Base-by-base conservation (phyloP, 306 rosid genomes). In the Gastrolobium bilobum region DNA sequence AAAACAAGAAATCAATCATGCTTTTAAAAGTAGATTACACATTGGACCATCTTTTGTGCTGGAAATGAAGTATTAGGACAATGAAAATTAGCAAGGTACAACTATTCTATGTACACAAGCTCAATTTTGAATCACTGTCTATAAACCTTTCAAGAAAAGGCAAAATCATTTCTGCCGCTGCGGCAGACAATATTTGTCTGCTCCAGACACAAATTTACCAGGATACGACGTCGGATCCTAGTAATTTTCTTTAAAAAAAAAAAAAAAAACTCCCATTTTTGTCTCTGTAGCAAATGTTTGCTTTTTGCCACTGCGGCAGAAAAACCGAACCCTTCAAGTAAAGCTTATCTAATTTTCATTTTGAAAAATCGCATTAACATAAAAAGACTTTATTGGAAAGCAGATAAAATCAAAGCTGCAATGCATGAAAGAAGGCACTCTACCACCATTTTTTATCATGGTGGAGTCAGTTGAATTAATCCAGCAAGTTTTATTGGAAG, bases 381-480 rank as follows among this genome's bases (percentile, higher is more conserved):
- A 26, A 68, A 81, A 53, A 20, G 11, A 50, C 43, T 76, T 51
- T 20, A 54, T 47, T 30, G 3, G 5, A 37, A 39, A 26, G 29
- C 56, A 61, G 53, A 73, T 29, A 15, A 51, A 37, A 35, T 37
- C 53, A 30, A 75, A 67, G 75, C 60, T 65, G 46, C 39, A 73
- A 56, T 65, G 33, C 63, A 79, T 56, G 43, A 46, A 65, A 53
- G 26, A 58, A 35, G 58, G 67, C 10, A 38, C 37, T 58, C 35
- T 7, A n/a, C 62, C 42, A 26, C 30, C 44, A 69, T 14, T 79
- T 79, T 46, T 68, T 39, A 58, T 59, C 62, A 20, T 29, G 37
- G 47, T 14, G 64, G 9, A 79, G 60, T 63, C n/a, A 59, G 48
- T 10, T 48, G 6, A 60, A 52, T 7, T 1, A 40, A 60, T 47